Base-by-base conservation (phyloP, 2,329 filamentous ascomycete species). In the Colletotrichum trifolii region DNA sequence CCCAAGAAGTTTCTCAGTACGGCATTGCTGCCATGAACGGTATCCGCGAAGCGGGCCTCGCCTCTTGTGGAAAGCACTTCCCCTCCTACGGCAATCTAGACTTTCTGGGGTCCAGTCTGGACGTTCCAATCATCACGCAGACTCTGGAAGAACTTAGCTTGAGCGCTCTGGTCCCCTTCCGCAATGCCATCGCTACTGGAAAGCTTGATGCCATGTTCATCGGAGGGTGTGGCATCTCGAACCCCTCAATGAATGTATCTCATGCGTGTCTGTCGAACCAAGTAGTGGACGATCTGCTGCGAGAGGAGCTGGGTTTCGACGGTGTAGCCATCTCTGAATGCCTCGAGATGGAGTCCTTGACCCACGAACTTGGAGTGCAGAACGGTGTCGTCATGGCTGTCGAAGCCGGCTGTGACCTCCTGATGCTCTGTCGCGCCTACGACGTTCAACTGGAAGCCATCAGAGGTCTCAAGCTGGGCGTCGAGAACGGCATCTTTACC, bases 311-410 rank as follows among this genome's bases (percentile, higher is more conserved):
- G 33, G 91, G 91, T 2, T 98, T 98, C 71, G 87, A 93, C 54
- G 95, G 95, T 1, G 94, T 98, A 2, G 94, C 96, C 33, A 93
- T 98, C 54, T 97, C 94, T 0, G 95, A 98, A 74, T 98, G 95
- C 70, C 81, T 98, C 8, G 95, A 97, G 75, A 98, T 98, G 95
- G 94, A 97, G 73, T 94, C 94, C 0, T 85, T 98, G 8, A 96
- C 93, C 69, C 93, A 97, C 73, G 96, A 97, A 71, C 96, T 98
- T 54, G 95, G 95, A n/a, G 94, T 99, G 15, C 94, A 95, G 70
- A 95, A 96, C 45, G 96, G 96, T 11, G 97, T 95, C 0, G 93
- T 98, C 71, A 97, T 97, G 94, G 96, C 96, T 4, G 92, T 97
- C 54, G 96, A 97, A 75, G 95, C 96, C 38, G 96, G 96, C 12